Evolutionary conservation across 768 basidiomycete species (phyloP), one percentile per base, ranked within the genome.

Genomic region (Phanerochaete sordida): DNA sequence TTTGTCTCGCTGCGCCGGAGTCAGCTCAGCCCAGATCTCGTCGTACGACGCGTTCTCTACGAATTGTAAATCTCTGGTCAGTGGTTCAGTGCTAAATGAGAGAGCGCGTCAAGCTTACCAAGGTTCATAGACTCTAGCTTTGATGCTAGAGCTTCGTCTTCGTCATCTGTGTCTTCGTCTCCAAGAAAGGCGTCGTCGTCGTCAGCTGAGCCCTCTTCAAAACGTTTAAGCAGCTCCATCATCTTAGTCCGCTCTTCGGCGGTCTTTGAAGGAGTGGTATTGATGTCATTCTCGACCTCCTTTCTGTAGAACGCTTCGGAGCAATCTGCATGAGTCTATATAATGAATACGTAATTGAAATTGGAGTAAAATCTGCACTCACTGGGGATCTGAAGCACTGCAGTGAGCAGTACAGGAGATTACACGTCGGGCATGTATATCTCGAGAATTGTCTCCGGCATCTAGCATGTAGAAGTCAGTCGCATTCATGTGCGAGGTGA

Each of bases 361-460:
- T 45, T 3, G 12, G 15, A 53, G 4, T 2, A 55, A 45, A 31
- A 16, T 24, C 24, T 19, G 35, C 1, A 27, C 23, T 39, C 19
- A 88, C 89, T 73, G 83, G 76, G 28, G 88, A 87, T 46, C 87
- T 84, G 74, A 91, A 95, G 73, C 93, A 95, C 12, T 76, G 74
- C 30, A 93, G 70, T 27, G 90, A 90, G 74, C 93, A 95, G 66
- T 94, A 94, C 0, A 82, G 81, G 27, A 88, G 74, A 67, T 93
- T 93, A 74, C 93, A 95, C 31, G 78, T 79, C 24, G 93, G 88
- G 64, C 93, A 95, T 0, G 85, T 87, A 72, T 95, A 95, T 67
- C 85, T 87, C 19, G 90, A 82, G 64, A 90, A 80, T 66, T 91
- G 87, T 67, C 88, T 79, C 31, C 77, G 80, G 75, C 91, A 94